These are phyloP conservation scores for Tilletia setariae DNA, from an alignment of 1,284 basidiomycete genomes.

Conservation along the genomic window DNA sequence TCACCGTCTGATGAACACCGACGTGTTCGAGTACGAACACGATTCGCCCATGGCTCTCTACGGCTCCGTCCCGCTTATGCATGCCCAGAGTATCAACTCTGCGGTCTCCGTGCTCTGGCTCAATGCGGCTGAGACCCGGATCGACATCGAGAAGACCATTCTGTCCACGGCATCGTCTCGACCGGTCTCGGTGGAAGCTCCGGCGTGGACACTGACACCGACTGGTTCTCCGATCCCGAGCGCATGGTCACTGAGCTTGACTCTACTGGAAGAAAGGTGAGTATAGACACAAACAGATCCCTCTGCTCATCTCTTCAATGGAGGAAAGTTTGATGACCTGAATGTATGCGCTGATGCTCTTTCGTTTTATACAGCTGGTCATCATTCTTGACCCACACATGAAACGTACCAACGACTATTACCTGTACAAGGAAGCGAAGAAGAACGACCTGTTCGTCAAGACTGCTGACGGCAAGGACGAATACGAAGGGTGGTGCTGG, in stretches of 20 bases:
- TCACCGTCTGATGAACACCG: too few relatives aligned
- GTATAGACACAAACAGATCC: constrained; percentile 16
- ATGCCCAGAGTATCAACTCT: too few relatives aligned
- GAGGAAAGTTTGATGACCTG: neutral
- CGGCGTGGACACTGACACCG: constrained; percentile 57
- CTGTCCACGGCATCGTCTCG: neutral
- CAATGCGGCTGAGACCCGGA: too few relatives aligned
- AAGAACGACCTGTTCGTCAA: constrained; percentile 80
- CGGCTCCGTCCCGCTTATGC: too few relatives aligned
- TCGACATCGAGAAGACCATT: constrained; percentile 59
- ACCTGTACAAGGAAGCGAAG: constrained; percentile 78
- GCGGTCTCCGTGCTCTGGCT: too few relatives aligned
- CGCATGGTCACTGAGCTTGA: constrained; percentile 88
- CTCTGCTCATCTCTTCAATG: neutral
- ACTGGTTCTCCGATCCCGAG: constrained; percentile 95
- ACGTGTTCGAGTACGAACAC: too few relatives aligned
- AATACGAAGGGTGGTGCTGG: constrained; percentile 99
- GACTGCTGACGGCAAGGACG: constrained; percentile 67
- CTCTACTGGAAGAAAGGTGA: constrained; percentile 77
- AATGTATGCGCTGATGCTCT: neutral
- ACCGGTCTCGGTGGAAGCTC: constrained; percentile 19
- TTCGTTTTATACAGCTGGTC: constrained; percentile 68
- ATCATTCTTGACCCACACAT: constrained; percentile 95
- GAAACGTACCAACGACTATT: constrained; percentile 76
- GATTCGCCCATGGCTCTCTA: too few relatives aligned